These are phyloP conservation scores for Cladosporium halotolerans DNA, from an alignment of 2,329 filamentous ascomycete species.

Conservation along the genomic window DNA sequence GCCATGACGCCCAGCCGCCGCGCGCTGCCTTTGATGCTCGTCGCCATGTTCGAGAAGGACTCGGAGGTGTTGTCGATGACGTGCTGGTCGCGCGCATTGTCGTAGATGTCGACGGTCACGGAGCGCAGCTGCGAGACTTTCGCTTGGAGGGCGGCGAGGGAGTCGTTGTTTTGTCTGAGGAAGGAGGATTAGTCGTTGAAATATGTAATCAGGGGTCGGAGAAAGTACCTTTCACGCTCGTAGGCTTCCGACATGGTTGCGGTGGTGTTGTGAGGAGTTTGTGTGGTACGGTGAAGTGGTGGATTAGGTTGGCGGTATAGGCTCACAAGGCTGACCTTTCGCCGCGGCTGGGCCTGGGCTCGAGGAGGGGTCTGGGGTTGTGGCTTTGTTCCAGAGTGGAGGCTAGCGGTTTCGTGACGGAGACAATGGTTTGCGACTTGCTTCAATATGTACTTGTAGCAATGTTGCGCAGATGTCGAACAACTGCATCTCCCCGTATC, in stretches of 20 bases:
- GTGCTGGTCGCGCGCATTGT: slow-evolving; percentile 82
- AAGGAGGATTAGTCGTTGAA: not conserved
- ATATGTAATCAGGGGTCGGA: not conserved
- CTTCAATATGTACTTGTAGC: too few species aligned
- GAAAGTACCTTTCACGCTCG: slow-evolving; percentile 52
- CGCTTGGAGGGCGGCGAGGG: slow-evolving; percentile 79
- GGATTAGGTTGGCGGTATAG: too few species aligned
- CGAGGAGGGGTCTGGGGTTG: too few species aligned
- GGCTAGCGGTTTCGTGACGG: too few species aligned
- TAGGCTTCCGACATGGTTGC: slow-evolving; percentile 50
- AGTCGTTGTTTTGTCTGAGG: slow-evolving; percentile 77
- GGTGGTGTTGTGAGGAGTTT: not conserved
- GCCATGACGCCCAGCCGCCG: slow-evolving; percentile 83
- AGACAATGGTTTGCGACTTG: too few species aligned
- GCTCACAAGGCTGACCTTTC: too few species aligned
- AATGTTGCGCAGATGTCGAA: too few species aligned
- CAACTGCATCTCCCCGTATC: too few species aligned
- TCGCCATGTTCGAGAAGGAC: slow-evolving; percentile 82
- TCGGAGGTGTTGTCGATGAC: slow-evolving; percentile 85
- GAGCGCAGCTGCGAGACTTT: slow-evolving; percentile 90
- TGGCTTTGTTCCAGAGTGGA: too few species aligned
- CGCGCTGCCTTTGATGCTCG: slow-evolving; percentile 77
- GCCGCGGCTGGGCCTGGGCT: too few species aligned
- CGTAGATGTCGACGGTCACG: slow-evolving; percentile 96
- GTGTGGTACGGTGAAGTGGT: not conserved